Evolutionary conservation across 495 filamentous ascomycete genomes (phyloP), one percentile per base, ranked within the genome.

Genomic region (Penicillium ucsense): DNA sequence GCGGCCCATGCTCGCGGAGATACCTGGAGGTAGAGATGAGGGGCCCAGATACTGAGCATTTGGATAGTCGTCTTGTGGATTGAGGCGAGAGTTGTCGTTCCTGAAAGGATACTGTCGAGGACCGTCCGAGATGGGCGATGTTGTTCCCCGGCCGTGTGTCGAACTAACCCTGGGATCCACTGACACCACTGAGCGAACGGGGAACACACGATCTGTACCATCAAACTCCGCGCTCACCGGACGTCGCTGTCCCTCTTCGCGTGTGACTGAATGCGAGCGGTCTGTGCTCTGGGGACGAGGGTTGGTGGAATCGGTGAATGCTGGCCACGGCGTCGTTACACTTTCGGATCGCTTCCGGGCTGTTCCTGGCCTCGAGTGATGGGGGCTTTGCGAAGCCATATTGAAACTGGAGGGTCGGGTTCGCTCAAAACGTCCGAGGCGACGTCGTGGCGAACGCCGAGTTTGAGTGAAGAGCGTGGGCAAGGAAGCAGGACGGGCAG

Each of bases 171-270:
- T 60, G 35, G 82, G 76, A 52, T 85, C 82, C 30, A 94, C 82
- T 7, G 81, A 85, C 28, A 94, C 77, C 29, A 86, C 82, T 8
- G 85, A 90, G 34, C 84, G 78, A n/a, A 94, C 85, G 8, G 88
- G 88, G 48, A 89, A 94, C 20, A 94, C 83, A 29, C 85, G 76
- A 54, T 91, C 85, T 6, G 72, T 64, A 11, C 61, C 59, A 37
- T 67, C 68, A 28, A 53, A 58, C 3, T 48, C 47, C 4, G 49
- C 31, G 34, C 45, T 41, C 3, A 47, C 35, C 31, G 45, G 33
- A 31, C 42, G 38, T 37, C 37, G 48, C 5, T 39, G 43, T n/a
- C 30, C 31, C 7, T 56, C 41, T 5, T 49, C 8, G n/a, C 45
- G 44, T 30, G 53, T 38, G 4, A 46, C 45, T 0, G 59, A 59